These are phyloP conservation scores for Ganoderma lucidum DNA, from an alignment of 1,284 basidiomycete genomes.

Conservation along the genomic window DNA sequence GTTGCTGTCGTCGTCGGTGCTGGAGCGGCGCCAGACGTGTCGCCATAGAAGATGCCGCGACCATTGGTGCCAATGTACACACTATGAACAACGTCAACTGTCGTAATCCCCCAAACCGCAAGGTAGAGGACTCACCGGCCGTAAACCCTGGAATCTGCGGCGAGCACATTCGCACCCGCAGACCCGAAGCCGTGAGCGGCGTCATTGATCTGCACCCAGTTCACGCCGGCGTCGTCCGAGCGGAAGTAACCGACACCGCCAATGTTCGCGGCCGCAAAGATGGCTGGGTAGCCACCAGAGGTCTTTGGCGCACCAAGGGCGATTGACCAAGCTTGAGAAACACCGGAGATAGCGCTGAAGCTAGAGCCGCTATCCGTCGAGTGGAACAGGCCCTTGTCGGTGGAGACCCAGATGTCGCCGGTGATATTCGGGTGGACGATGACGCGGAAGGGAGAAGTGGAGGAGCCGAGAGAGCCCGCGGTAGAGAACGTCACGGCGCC, in stretches of 20 bases:
- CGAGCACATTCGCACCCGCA: conserved; percentile 54
- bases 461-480: conserved; percentile 54
- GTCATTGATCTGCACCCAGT: conserved; percentile 71
- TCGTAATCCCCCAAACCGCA: neutral
- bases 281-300: conserved; percentile 59
- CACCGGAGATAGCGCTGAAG: conserved; percentile 56
- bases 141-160: conserved; percentile 62
- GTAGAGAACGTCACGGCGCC: conserved; percentile 59
- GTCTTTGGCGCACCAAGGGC: conserved; percentile 62
- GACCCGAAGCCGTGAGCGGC: conserved; percentile 66
- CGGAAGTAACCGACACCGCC: conserved; percentile 62
- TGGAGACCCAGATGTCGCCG: conserved; percentile 69
- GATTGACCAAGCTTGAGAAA: conserved; percentile 64
- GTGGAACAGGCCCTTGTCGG: conserved; percentile 68
- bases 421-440: conserved; percentile 59
- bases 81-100: conserved; percentile 39
- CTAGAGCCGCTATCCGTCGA: conserved; percentile 60
- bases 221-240: conserved; percentile 63
- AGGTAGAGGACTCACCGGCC: conserved; percentile 51
- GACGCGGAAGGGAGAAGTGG: conserved; percentile 58
- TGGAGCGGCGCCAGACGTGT: conserved; percentile 50
- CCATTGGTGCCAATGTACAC: conserved; percentile 74
- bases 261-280: conserved; percentile 64
- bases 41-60: conserved; percentile 69
- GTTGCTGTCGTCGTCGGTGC: conserved; percentile 45